Percentiles rank a stretch among this genome's conserved stretches.
Evolutionary conservation across 352 stramenopile species (phyloP).

Genomic region (Pythium dissotocum): DNA sequence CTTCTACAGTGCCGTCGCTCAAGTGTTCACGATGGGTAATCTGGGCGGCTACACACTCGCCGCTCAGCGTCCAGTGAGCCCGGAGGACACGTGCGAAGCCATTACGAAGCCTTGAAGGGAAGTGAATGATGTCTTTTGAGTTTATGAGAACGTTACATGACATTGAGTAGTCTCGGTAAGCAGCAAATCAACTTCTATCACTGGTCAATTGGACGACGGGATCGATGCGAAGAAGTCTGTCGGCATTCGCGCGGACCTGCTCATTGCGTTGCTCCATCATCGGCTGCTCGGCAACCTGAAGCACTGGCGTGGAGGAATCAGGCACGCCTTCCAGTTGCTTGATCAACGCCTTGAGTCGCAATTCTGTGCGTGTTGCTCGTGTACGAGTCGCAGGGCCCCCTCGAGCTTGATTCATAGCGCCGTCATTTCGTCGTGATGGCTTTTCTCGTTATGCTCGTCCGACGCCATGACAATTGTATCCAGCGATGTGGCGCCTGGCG

Average conservation of each 20-base stretch:
- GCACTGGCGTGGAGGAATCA: neutral
- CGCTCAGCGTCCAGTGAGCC: slow-evolving; percentile 24
- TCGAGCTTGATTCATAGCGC: neutral
- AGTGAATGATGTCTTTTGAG: neutral
- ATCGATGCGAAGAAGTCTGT: neutral
- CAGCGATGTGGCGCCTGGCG: neutral
- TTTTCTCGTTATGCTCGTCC: neutral
- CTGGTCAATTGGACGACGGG: neutral
- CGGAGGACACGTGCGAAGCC: neutral
- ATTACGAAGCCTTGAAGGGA: neutral
- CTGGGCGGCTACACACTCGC: slow-evolving; percentile 66
- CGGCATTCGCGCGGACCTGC: neutral
- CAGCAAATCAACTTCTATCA: neutral
- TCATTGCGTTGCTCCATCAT: neutral
- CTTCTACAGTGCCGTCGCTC: slow-evolving; percentile 68
- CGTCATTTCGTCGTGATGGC: neutral
- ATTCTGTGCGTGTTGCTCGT: neutral
- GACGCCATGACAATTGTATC: neutral
- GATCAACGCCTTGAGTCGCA: neutral
- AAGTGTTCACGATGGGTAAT: slow-evolving; percentile 55
- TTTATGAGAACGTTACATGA: neutral
- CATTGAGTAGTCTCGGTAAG: neutral
- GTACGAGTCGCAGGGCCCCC: neutral
- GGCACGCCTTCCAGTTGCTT: neutral
- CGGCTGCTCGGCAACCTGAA: neutral